phyloP scores from a whole-genome alignment of 1,139 yeast species.

The Sugiyamaella pinicola region DNA sequence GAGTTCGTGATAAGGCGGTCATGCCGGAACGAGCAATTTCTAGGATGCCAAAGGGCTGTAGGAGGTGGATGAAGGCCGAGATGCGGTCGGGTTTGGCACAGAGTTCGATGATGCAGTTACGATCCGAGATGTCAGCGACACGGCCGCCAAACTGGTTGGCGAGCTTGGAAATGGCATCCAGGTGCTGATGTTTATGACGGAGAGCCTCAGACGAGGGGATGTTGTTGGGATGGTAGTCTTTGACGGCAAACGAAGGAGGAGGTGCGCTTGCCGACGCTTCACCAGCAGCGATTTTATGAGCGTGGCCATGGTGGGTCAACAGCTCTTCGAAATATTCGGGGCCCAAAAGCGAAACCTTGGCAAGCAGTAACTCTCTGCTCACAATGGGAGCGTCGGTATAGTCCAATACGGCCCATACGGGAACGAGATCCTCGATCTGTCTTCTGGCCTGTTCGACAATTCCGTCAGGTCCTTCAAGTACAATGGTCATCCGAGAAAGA shows the following conservation, averaged over 20 bases:
- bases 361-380: constrained; percentile 84
- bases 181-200: constrained; percentile 89
- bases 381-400: constrained; percentile 89
- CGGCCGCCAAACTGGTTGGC: constrained; percentile 90
- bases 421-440: constrained; percentile 96
- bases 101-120: constrained; percentile 92
- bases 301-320: constrained; percentile 77
- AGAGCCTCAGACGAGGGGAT: constrained; percentile 89
- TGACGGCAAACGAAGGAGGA: constrained; percentile 32
- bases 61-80: constrained; percentile 78
- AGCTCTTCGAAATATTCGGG: constrained; percentile 97
- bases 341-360: constrained; percentile 89
- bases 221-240: constrained; percentile 75
- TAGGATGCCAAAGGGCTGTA: constrained; percentile 93
- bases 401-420: constrained; percentile 96
- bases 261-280: constrained; percentile 30
- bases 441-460: constrained; percentile 98
- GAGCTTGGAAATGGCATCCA: constrained; percentile 78
- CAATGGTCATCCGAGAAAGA: constrained; percentile 95
- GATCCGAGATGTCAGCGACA: constrained; percentile 86
- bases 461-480: constrained; percentile 90
- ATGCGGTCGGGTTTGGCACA: constrained; percentile 92
- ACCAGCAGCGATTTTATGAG: constrained; percentile 39
- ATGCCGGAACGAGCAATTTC: constrained; percentile 97
- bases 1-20: constrained; percentile 98